phyloP scores from a whole-genome alignment of 495 filamentous ascomycete genomes.

The Penicillium macrosclerotiorum region DNA sequence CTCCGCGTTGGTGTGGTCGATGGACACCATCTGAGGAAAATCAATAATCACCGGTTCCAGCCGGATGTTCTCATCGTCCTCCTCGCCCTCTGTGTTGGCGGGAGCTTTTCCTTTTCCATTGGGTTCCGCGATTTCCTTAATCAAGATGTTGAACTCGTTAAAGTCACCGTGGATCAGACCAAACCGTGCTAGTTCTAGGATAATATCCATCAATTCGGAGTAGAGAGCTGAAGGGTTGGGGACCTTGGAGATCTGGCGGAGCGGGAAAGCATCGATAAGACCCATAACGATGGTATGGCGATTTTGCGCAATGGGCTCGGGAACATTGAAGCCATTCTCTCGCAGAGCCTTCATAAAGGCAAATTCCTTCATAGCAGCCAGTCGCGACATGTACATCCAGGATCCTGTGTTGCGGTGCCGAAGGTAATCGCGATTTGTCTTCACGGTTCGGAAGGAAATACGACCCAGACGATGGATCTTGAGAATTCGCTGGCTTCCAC shows the following conservation, averaged over 20 bases:
- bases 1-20: conserved; percentile 87
- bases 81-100: conserved; percentile 26
- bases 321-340: conserved; percentile 83
- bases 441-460: conserved; percentile 95
- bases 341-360: conserved; percentile 85
- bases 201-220: conserved; percentile 82
- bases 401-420: conserved; percentile 71
- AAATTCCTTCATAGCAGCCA: conserved; percentile 90
- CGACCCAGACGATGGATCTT: conserved; percentile 95
- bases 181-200: conserved; percentile 77
- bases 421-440: conserved; percentile 93
- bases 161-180: conserved; percentile 98
- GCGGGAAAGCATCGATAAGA: conserved; percentile 81
- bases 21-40: conserved; percentile 98
- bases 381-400: conserved; percentile 96
- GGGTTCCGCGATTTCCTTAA: conserved; percentile 64
- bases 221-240: conserved; percentile 79
- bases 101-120: conserved; percentile 38
- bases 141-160: conserved; percentile 98
- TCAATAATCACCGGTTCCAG: conserved; percentile 80
- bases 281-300: conserved; percentile 96
- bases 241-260: conserved; percentile 78
- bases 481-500: conserved; percentile 64
- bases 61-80: conserved; percentile 31
- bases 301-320: conserved; percentile 79